Percentiles rank a stretch among this genome's conserved stretches.
These are phyloP conservation scores for Sugiyamaella novakii DNA, from an alignment of 1,139 yeast genomes.

Conservation along the genomic window DNA sequence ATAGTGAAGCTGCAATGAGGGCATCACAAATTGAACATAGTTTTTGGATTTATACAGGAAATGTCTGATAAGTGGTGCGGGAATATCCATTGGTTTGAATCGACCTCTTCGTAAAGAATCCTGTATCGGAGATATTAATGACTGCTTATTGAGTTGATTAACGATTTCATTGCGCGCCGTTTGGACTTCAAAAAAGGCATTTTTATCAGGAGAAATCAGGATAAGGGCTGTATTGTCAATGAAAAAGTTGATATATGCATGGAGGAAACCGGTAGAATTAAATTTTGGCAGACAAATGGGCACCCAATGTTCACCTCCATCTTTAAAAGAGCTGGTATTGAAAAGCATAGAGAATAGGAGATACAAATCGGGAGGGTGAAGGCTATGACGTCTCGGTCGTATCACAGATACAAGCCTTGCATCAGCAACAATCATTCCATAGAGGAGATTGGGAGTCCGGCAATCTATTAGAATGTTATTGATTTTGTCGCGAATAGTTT, in stretches of 20 bases:
- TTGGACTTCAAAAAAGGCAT: slow-evolving; percentile 75
- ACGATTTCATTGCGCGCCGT: slow-evolving; percentile 58
- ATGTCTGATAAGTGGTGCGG: slow-evolving; percentile 68
- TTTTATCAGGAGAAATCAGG: slow-evolving; percentile 78
- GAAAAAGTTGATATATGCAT: slow-evolving; percentile 72
- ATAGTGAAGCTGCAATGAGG: slow-evolving; percentile 42
- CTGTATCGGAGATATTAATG: slow-evolving; percentile 43
- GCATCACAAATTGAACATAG: slow-evolving; percentile 61
- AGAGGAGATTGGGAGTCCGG: slow-evolving; percentile 52
- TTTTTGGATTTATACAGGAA: slow-evolving; percentile 74
- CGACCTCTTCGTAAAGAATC: slow-evolving; percentile 47
- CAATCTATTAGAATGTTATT: slow-evolving; percentile 48
- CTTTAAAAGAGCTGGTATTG: slow-evolving; percentile 53
- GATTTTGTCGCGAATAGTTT: slow-evolving; percentile 50
- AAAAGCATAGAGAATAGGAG: slow-evolving; percentile 63
- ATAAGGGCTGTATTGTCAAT: slow-evolving; percentile 59
- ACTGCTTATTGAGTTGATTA: slow-evolving; percentile 44
- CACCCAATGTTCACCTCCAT: slow-evolving; percentile 82
- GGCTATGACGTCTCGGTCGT: slow-evolving; percentile 63
- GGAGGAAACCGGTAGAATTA: slow-evolving; percentile 82
- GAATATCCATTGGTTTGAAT: slow-evolving; percentile 53
- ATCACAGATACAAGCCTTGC: slow-evolving; percentile 60
- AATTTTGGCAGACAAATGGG: slow-evolving; percentile 92
- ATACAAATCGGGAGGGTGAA: slow-evolving; percentile 71
- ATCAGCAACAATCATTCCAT: slow-evolving; percentile 62